phyloP scores from a whole-genome alignment of 1,284 basidiomycete genomes.

The Pseudozyma sp. region DNA sequence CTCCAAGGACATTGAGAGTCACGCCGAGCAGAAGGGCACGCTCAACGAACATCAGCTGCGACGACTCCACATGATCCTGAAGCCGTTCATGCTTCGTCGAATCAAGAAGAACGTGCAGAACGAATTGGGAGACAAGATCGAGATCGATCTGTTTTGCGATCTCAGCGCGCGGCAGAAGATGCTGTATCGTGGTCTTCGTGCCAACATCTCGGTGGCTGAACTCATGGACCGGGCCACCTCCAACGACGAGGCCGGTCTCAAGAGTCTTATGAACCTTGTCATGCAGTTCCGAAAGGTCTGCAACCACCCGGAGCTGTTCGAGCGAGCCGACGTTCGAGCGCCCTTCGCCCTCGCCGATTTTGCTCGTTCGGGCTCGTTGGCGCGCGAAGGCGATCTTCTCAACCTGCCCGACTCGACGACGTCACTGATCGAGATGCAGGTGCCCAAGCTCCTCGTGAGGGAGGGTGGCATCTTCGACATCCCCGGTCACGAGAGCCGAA shows the following conservation, averaged over 20 bases:
- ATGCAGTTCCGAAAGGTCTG: conserved; percentile 99
- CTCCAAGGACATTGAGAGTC: conserved; percentile 97
- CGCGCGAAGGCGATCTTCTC: conserved; percentile 86
- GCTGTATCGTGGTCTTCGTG: conserved; percentile 89
- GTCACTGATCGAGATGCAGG: conserved; percentile 82
- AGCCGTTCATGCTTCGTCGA: conserved; percentile 98
- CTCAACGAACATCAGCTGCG: conserved; percentile 96
- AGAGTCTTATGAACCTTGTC: conserved; percentile 97
- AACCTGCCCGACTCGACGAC: conserved; percentile 83
- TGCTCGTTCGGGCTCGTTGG: conserved; percentile 82
- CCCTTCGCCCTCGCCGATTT: conserved; percentile 90
- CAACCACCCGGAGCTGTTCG: conserved; percentile 98
- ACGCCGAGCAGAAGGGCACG: conserved; percentile 80
- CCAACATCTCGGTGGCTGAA: conserved; percentile 94
- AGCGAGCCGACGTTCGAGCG: conserved; percentile 93
- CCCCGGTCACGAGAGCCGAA: conserved; percentile 75
- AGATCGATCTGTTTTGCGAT: conserved; percentile 94
- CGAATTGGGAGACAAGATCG: conserved; percentile 99
- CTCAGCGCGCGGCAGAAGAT: conserved; percentile 91
- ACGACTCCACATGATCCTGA: conserved; percentile 97
- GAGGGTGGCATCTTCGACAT: conserved; percentile 81
- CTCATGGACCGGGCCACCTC: conserved; percentile 91
- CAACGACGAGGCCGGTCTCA: conserved; percentile 86
- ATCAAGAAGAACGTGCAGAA: conserved; percentile 99
- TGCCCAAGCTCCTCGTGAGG: conserved; percentile 83